Percentiles rank a stretch among this genome's conserved stretches.
Conservation (phyloP, 108 stramenopile species). For the Pseudonitzschia delicatissima region DNA sequence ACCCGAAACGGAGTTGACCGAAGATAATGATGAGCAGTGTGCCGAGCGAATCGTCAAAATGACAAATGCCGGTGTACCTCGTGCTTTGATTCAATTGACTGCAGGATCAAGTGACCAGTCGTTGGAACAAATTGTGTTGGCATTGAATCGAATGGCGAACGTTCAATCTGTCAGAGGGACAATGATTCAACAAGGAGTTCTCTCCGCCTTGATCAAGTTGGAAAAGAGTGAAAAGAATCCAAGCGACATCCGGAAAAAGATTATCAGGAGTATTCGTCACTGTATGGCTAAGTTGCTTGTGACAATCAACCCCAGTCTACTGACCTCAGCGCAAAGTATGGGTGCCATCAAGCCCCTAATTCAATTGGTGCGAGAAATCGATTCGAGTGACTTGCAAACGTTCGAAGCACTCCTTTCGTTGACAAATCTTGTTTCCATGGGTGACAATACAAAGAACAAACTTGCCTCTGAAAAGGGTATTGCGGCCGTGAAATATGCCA, state of each 20-base stretch:
- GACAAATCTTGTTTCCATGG: conserved; percentile 90
- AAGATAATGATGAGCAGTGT: conserved; percentile 63
- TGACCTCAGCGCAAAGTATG: conserved; percentile 87
- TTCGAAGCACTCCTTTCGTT: conserved; percentile 94
- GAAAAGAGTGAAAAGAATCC: conserved; percentile 61
- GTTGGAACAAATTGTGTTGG: conserved; percentile 62
- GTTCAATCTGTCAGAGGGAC: conserved; percentile 81
- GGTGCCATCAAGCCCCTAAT: conserved; percentile 89
- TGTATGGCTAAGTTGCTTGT: conserved; percentile 93
- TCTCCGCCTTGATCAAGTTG: conserved; percentile 74
- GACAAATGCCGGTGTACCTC: conserved; percentile 78
- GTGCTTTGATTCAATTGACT: conserved; percentile 78
- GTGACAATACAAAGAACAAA: conserved; percentile 84
- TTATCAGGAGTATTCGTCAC: conserved; percentile 73
- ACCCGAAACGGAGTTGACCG: conserved; percentile 45
- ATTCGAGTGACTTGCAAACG: conserved; percentile 86
- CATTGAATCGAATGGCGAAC: conserved; percentile 80
- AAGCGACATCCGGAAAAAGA: conserved; percentile 66
- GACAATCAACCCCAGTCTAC: conserved; percentile 88
- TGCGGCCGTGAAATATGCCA: conserved; percentile 72
- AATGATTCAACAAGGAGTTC: conserved; percentile 94
- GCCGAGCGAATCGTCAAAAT: conserved; percentile 66
- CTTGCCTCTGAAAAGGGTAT: conserved; percentile 87
- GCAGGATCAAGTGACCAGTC: conserved; percentile 84
- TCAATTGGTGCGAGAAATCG: conserved; percentile 78